Evolutionary conservation across 768 basidiomycete species (phyloP).

Genomic region (Leccinum fibrillosum): DNA sequence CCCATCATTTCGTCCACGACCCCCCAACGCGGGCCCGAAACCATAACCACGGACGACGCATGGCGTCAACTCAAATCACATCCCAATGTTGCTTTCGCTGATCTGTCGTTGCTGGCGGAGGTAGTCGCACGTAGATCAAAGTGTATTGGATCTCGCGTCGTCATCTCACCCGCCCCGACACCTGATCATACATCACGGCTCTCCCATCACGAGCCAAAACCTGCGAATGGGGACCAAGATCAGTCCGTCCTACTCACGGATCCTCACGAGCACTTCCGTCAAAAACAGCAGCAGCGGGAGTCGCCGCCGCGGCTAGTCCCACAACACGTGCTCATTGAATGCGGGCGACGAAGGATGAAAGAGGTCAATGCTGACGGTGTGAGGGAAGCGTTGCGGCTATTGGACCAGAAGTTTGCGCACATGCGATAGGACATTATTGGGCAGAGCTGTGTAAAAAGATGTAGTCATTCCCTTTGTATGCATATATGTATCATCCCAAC

Average conservation of each 20-base stretch:
- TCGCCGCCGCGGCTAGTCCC: conserved; percentile 55
- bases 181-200: conserved; percentile 35
- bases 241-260: conserved; percentile 48
- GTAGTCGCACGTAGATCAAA: conserved; percentile 83
- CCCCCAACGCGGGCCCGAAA: conserved; percentile 36
- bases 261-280: conserved; percentile 51
- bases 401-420: conserved; percentile 61
- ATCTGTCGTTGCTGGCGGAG: conserved; percentile 79
- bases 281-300: conserved; percentile 38
- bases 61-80: conserved; percentile 86
- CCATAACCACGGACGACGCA: conserved; percentile 76
- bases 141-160: conserved; percentile 68
- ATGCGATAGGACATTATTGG: conserved; percentile 21
- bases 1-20: conserved; percentile 26
- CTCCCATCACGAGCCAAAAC: conserved; percentile 10
- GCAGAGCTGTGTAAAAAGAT: not conserved
- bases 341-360: conserved; percentile 57
- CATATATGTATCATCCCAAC: conserved; percentile 5
- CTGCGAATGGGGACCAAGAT: conserved; percentile 29
- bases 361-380: conserved; percentile 75
- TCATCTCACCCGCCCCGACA: conserved; percentile 52
- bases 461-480: not conserved
- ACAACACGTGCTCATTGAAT: conserved; percentile 58
- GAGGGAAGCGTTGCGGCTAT: conserved; percentile 67
- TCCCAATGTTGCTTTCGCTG: conserved; percentile 83